phyloP scores from a whole-genome alignment of 2,329 filamentous ascomycete species.

The Pseudogymnoascus sp. region DNA sequence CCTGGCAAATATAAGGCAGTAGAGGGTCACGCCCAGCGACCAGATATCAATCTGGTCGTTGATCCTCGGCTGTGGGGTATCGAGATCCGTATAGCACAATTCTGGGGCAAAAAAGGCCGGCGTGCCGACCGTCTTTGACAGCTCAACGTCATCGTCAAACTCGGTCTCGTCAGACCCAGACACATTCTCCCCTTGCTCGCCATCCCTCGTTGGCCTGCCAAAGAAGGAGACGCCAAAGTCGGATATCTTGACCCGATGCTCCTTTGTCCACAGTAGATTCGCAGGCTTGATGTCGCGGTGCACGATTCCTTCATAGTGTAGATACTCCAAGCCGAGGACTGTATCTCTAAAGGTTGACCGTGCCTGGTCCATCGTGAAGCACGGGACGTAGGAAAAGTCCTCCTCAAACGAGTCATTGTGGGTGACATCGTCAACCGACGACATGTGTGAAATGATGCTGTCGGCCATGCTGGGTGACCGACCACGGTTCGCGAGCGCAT shows the following conservation, averaged over 20 bases:
- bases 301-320: conserved; percentile 80
- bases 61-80: conserved; percentile 62
- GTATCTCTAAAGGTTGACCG: conserved; percentile 86
- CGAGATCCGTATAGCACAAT: conserved; percentile 79
- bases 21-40: conserved; percentile 93
- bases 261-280: conserved; percentile 79
- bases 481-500: conserved; percentile 48
- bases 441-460: conserved; percentile 65
- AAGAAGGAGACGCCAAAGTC: conserved; percentile 99
- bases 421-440: conserved; percentile 51
- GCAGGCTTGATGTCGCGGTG: conserved; percentile 83
- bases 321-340: conserved; percentile 84
- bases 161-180: conserved; percentile 79
- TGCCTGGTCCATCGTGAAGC: conserved; percentile 78
- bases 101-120: conserved; percentile 97
- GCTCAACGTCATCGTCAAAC: conserved; percentile 84
- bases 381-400: conserved; percentile 87
- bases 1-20: conserved; percentile 88
- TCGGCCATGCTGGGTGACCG: conserved; percentile 75
- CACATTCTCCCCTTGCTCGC: conserved; percentile 65
- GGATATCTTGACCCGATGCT: conserved; percentile 90
- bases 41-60: conserved; percentile 95
- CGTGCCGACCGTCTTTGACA: conserved; percentile 97
- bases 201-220: conserved; percentile 76
- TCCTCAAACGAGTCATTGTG: conserved; percentile 66